phyloP scores from a whole-genome alignment of 441 rosid genomes.

The Croton setiger region DNA sequence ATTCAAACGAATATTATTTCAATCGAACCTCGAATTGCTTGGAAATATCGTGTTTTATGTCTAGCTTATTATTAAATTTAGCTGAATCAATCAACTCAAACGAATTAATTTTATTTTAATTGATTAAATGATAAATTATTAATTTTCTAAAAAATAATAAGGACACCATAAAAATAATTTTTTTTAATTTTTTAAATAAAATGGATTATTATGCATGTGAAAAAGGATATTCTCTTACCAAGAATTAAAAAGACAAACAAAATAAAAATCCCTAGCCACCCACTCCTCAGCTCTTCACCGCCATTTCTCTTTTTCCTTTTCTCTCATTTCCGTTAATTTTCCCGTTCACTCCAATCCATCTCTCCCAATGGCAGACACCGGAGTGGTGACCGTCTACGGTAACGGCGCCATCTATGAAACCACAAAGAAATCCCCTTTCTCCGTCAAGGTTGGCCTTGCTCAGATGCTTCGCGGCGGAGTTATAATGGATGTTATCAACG shows the following conservation, averaged over 20 bases:
- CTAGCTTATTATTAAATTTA: no score
- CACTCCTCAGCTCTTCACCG: slow-evolving; percentile 2
- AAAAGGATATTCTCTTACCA: not conserved
- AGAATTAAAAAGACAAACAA: not conserved
- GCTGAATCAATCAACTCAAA: no score
- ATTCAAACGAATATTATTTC: no score
- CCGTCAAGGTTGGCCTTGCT: slow-evolving; percentile 89
- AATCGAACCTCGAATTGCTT: no score
- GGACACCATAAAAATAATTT: no score
- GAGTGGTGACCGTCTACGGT: slow-evolving; percentile 82
- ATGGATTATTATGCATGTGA: not conserved
- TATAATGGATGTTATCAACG: slow-evolving; percentile 84
- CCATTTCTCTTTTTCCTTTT: not conserved
- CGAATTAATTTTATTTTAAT: no score
- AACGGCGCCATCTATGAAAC: slow-evolving; percentile 75
- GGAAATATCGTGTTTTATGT: no score
- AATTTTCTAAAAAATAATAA: no score
- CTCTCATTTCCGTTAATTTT: not conserved
- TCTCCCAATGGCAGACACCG: slow-evolving; percentile 58
- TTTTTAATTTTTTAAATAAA: not conserved
- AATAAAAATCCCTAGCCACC: not conserved
- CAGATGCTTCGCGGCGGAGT: slow-evolving; percentile 97
- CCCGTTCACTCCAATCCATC: not conserved
- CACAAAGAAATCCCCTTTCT: slow-evolving; percentile 69
- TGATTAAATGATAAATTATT: no score